phyloP scores from a whole-genome alignment of 139 green algal species.

The Chlorella sp. region DNA sequence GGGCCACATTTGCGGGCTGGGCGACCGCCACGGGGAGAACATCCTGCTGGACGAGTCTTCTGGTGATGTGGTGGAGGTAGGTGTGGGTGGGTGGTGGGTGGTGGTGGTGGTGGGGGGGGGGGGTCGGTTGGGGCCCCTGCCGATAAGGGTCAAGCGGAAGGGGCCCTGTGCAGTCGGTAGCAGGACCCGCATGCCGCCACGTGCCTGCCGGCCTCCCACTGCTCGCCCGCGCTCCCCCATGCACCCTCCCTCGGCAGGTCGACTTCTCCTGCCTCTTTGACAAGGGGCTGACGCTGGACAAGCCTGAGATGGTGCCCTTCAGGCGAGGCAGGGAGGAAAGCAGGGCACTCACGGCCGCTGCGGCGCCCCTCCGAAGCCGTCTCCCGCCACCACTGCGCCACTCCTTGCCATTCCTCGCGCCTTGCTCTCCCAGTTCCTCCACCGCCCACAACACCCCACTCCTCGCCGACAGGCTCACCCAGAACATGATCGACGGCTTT shows the following conservation, averaged over 20 bases:
- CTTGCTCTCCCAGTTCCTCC: too few relatives aligned
- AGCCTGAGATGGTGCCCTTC: conserved; percentile 96
- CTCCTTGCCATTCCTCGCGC: too few relatives aligned
- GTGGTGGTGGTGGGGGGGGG: too few relatives aligned
- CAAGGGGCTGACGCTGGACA: conserved; percentile 71
- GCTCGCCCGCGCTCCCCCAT: neutral
- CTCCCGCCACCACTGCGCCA: too few relatives aligned
- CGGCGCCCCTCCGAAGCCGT: too few relatives aligned
- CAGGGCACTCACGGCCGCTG: neutral
- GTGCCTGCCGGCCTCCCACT: neutral
- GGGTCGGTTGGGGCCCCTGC: too few relatives aligned
- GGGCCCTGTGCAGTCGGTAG: too few relatives aligned
- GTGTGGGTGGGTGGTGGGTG: too few relatives aligned
- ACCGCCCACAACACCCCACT: too few relatives aligned
- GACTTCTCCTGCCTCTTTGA: conserved; percentile 99
- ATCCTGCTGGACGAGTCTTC: conserved; percentile 78
- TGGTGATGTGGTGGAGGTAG: conserved; percentile 57
- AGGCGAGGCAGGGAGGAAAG: conserved; percentile 2
- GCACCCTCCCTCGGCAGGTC: conserved; percentile 74
- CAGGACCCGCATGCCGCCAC: too few relatives aligned
- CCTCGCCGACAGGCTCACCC: conserved; percentile 75
- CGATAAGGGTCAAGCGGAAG: too few relatives aligned
- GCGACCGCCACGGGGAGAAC: conserved; percentile 96
- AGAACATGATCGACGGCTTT: conserved; percentile 96
- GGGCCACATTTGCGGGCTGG: conserved; percentile 62